A percentile compares a stretch with the other conserved stretches of the same genome.
These are phyloP conservation scores for Amauroascus niger DNA, from an alignment of 2,329 filamentous ascomycete genomes.

Conservation along the genomic window DNA sequence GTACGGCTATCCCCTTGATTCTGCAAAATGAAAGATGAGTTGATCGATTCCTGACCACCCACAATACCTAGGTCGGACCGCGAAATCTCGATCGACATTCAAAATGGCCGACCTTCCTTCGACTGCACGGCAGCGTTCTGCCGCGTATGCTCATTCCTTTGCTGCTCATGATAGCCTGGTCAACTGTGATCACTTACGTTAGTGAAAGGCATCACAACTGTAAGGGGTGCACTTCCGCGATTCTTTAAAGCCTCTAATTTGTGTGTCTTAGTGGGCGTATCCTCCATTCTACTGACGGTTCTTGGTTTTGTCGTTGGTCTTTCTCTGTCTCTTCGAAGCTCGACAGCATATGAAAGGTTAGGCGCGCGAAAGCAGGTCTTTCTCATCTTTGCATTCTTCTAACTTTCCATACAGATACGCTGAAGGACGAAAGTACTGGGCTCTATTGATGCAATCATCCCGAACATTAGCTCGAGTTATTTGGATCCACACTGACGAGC, in stretches of 20 bases:
- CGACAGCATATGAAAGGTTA: conserved; percentile 64
- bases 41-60: neutral
- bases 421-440: conserved; percentile 57
- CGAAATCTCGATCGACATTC: conserved; percentile 63
- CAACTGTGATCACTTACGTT: conserved; percentile 54
- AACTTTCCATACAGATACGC: conserved; percentile 36
- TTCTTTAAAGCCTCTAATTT: conserved; percentile 10
- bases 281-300: conserved; percentile 57
- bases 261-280: conserved; percentile 42
- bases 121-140: conserved; percentile 64
- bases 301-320: conserved; percentile 74
- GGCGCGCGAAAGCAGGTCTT: neutral
- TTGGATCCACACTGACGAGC: conserved; percentile 66
- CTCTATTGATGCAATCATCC: conserved; percentile 44
- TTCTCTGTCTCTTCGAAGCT: conserved; percentile 65
- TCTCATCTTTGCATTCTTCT: neutral
- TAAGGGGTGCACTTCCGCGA: conserved; percentile 19
- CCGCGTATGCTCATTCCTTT: conserved; percentile 66
- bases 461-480: conserved; percentile 59
- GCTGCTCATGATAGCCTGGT: conserved; percentile 53
- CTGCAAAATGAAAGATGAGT: neutral
- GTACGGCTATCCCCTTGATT: conserved; percentile 28
- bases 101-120: conserved; percentile 66
- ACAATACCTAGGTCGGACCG: conserved; percentile 35
- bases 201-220: conserved; percentile 37